These are phyloP conservation scores for Platanthera guangdongensis DNA, from an alignment of 106 monocot genomes.

Conservation along the genomic window DNA sequence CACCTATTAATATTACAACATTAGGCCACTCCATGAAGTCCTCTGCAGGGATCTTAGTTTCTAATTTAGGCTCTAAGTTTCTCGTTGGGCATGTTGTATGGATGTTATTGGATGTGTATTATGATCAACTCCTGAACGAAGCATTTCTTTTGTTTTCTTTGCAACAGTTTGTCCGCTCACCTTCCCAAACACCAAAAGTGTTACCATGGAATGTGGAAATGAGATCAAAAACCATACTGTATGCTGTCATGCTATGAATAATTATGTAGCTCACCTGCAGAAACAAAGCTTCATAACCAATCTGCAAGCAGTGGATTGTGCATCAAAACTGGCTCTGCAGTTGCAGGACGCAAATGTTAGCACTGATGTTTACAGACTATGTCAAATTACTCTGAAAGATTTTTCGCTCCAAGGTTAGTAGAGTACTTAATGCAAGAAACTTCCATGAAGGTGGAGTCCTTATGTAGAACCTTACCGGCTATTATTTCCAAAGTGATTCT, in stretches of 20 bases:
- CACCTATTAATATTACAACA: no score
- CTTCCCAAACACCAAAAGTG: slow-evolving; percentile 60
- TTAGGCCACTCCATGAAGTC: no score
- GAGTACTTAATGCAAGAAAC: neutral
- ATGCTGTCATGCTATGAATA: slow-evolving; percentile 71
- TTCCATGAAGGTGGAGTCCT: no score
- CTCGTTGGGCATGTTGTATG: neutral
- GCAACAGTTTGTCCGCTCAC: slow-evolving; percentile 72
- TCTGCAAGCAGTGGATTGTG: slow-evolving; percentile 89
- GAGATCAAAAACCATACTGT: slow-evolving; percentile 49
- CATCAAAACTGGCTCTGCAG: slow-evolving; percentile 53
- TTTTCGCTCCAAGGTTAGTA: slow-evolving; percentile 96
- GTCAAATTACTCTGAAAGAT: slow-evolving; percentile 83
- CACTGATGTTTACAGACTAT: slow-evolving; percentile 62
- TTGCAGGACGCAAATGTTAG: slow-evolving; percentile 79
- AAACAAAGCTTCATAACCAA: slow-evolving; percentile 98
- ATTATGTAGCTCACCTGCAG: slow-evolving; percentile 79
- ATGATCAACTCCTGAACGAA: neutral
- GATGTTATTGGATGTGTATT: neutral
- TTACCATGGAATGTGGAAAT: slow-evolving; percentile 46
- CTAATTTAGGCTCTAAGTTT: neutral
- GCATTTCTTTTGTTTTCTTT: slow-evolving; percentile 5
- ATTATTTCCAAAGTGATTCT: neutral
- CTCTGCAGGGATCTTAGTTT: no score
- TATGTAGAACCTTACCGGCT: neutral